A percentile compares a stretch with the other conserved stretches of the same genome.
Conservation (phyloP, 345 rosid genomes). For the Conringia planisiliqua region DNA sequence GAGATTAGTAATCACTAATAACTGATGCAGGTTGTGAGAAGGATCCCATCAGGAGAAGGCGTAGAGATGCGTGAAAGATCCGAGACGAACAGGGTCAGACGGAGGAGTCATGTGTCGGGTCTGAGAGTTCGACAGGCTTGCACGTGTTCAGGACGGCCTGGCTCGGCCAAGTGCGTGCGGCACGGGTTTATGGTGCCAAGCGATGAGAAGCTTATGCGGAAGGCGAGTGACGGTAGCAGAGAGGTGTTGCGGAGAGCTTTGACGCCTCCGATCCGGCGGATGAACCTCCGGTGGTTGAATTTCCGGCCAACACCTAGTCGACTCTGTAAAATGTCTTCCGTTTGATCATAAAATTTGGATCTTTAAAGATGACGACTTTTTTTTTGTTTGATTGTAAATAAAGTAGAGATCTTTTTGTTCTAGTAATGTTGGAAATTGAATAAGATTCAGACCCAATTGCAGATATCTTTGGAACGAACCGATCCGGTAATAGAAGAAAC, state of each 20-base stretch:
- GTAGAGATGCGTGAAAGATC: slow-evolving; percentile 21
- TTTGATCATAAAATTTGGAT: slow-evolving; percentile 22
- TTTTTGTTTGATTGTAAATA: slow-evolving; percentile 12
- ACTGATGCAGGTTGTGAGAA: slow-evolving; percentile 28
- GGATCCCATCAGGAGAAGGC: slow-evolving; percentile 33
- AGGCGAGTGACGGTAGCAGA: slow-evolving; percentile 26
- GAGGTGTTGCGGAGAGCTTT: slow-evolving; percentile 48
- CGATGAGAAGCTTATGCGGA: slow-evolving; percentile 31
- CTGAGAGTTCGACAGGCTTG: slow-evolving; percentile 27
- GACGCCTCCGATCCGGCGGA: slow-evolving; percentile 43
- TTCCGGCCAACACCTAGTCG: slow-evolving; percentile 52
- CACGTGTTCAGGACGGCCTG: slow-evolving; percentile 33
- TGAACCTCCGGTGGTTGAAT: slow-evolving; percentile 47
- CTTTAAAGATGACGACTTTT: background rate
- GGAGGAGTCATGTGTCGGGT: slow-evolving; percentile 17
- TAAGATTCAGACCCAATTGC: slow-evolving; percentile 10
- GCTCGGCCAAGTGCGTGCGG: slow-evolving; percentile 20
- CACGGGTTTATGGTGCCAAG: slow-evolving; percentile 38
- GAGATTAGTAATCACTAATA: background rate
- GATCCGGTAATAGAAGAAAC: background rate
- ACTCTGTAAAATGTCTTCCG: slow-evolving; percentile 45
- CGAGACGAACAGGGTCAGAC: slow-evolving; percentile 14
- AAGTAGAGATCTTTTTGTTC: background rate
- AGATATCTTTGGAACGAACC: background rate
- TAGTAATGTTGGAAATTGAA: background rate